phyloP scores from a whole-genome alignment of 139 green algal genomes.

The Pycnococcus provasolii region DNA sequence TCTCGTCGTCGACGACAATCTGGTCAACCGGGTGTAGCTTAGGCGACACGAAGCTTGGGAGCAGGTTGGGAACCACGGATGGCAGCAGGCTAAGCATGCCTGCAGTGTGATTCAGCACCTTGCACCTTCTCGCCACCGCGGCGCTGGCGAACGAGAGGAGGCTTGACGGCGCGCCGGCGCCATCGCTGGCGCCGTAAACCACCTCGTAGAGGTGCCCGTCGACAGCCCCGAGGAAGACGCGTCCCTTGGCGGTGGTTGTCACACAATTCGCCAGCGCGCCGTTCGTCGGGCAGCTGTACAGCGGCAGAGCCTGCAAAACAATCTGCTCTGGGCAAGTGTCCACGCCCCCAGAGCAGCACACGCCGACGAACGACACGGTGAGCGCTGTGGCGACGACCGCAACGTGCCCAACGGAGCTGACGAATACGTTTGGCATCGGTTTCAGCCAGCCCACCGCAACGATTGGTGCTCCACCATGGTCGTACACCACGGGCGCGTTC shows the following conservation, averaged over 20 bases:
- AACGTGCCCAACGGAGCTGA: no score
- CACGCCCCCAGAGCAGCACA: no score
- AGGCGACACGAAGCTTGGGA: neutral
- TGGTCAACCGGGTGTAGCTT: conserved; percentile 44
- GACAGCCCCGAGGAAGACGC: conserved; percentile 82
- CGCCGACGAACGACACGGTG: no score
- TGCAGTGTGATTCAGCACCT: no score
- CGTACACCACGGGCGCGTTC: no score
- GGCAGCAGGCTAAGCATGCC: conserved; percentile 32
- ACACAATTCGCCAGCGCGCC: conserved; percentile 63
- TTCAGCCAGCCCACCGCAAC: no score
- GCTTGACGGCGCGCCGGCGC: conserved; percentile 34
- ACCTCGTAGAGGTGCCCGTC: conserved; percentile 92
- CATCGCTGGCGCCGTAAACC: conserved; percentile 50
- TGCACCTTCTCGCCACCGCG: conserved; percentile 7
- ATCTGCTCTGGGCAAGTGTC: conserved; percentile 31
- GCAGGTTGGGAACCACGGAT: neutral
- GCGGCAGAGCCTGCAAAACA: conserved; percentile 63
- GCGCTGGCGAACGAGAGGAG: conserved; percentile 24
- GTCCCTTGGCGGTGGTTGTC: conserved; percentile 38
- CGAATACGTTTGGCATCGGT: no score
- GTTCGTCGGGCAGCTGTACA: conserved; percentile 67
- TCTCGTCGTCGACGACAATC: conserved; percentile 61
- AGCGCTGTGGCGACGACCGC: no score
- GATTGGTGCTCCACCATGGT: no score